Evolutionary conservation across 2,329 filamentous ascomycete species (phyloP), one percentile per base, ranked within the genome.

Genomic region (Trichoderma sp.): DNA sequence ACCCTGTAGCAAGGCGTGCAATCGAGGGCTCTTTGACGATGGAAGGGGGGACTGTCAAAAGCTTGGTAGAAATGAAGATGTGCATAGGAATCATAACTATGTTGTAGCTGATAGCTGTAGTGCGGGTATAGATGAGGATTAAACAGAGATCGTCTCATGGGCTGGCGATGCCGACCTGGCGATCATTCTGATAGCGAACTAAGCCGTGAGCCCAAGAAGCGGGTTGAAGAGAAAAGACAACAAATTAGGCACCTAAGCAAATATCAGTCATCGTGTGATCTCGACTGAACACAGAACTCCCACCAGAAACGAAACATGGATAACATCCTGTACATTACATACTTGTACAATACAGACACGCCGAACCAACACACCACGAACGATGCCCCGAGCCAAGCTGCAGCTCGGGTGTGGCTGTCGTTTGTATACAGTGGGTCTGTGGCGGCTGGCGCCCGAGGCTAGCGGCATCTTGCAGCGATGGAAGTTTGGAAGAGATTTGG

Each of bases 381-480:
- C 11, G 46, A 49, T 24, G 46, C 46, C 4, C 10, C n/a, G 5
- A 49, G 46, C 46, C 46, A 49, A 13, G 26, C 52, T 28, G 63
- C 54, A 66, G 54, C 54, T 65, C 61, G 61, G 55, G 64, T 59
- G 49, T 52, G 64, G 37, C 56, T 56, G 65, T 54, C 26, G 55
- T 54, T 24, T 68, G 65, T 49, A 49, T 34, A 39, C 26, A 16
- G 65, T 68, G 65, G 65, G 49, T 37, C 46, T 8, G 56, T 60
- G 55, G 64, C 55, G 54, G 64, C 18, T 59, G 65, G 56, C 56
- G 65, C 46, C 55, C 65, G 65, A 32, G 65, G 43, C 56, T 60
- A 68, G 56, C 56, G 56, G 65, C 65, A 60, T 55, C 60, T 64
- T 64, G 60, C 60, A 64, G 60, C 49, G 49, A 64, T 52, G 55